Conservation (phyloP, 2,329 filamentous ascomycete genomes). For the Calonectria crousiana region DNA sequence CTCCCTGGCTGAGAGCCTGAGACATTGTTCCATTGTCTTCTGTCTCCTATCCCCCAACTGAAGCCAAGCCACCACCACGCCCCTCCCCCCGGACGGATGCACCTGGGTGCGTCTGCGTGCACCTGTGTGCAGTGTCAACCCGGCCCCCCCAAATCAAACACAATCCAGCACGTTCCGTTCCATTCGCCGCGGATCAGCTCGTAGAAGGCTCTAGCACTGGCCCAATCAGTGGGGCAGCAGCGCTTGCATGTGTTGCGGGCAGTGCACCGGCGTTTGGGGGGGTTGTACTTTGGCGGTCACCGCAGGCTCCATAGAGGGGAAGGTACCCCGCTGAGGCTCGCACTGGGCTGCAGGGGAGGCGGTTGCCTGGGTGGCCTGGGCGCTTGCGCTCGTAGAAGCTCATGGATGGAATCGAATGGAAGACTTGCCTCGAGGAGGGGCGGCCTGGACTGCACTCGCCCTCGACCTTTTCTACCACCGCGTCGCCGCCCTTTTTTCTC, state of each 20-base stretch:
- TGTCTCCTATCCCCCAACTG: background rate
- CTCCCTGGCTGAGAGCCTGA: background rate
- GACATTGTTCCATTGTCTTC: background rate
- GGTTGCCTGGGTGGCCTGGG: slow-evolving; percentile 25
- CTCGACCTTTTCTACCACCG: slow-evolving; percentile 50
- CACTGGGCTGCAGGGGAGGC: slow-evolving; percentile 6
- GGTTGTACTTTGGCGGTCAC: slow-evolving; percentile 8
- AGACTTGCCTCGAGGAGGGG: slow-evolving; percentile 52
- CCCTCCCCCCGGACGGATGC: background rate
- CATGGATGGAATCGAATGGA: slow-evolving; percentile 59
- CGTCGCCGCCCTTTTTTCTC: slow-evolving; percentile 41
- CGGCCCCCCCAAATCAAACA: background rate
- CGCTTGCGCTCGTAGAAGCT: slow-evolving; percentile 7
- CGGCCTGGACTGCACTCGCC: slow-evolving; percentile 28
- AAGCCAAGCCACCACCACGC: background rate
- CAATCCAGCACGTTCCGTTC: slow-evolving; percentile 12
- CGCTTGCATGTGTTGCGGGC: slow-evolving; percentile 18
- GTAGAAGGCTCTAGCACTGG: slow-evolving; percentile 41
- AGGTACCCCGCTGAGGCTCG: background rate
- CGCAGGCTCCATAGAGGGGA: slow-evolving; percentile 2
- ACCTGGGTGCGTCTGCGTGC: background rate
- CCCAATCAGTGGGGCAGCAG: slow-evolving; percentile 36
- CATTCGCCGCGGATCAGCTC: slow-evolving; percentile 13
- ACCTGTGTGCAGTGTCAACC: background rate
- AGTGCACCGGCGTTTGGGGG: slow-evolving; percentile 12